Percentiles rank a stretch among this genome's conserved stretches.
phyloP scores from a whole-genome alignment of 2,329 filamentous ascomycete species.

The Venturia aucupariae region DNA sequence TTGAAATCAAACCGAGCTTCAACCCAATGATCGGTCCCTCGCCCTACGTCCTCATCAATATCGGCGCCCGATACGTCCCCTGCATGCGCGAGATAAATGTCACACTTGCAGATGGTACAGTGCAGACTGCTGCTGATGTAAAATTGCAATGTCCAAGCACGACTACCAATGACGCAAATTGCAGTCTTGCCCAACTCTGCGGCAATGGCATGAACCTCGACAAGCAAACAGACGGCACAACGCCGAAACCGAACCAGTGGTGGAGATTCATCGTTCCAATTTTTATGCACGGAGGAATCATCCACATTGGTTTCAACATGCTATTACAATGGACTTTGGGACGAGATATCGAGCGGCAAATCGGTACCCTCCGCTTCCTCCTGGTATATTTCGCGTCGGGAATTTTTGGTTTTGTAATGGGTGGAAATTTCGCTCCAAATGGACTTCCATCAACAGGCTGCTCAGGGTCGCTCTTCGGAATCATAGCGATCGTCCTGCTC shows the following conservation, averaged over 20 bases:
- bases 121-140: background rate
- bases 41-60: slow-evolving; percentile 83
- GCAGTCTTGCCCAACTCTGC: slow-evolving; percentile 70
- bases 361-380: slow-evolving; percentile 79
- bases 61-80: slow-evolving; percentile 85
- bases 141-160: slow-evolving; percentile 72
- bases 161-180: slow-evolving; percentile 49
- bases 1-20: slow-evolving; percentile 73
- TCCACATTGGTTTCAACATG: slow-evolving; percentile 95
- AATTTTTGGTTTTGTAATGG: slow-evolving; percentile 92
- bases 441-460: slow-evolving; percentile 75
- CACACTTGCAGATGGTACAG: slow-evolving; percentile 39
- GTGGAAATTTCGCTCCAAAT: slow-evolving; percentile 82
- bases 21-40: slow-evolving; percentile 98
- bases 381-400: slow-evolving; percentile 84
- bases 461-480: slow-evolving; percentile 82
- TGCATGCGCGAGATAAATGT: slow-evolving; percentile 82
- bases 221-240: slow-evolving; percentile 43
- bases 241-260: slow-evolving; percentile 81
- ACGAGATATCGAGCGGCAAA: slow-evolving; percentile 83
- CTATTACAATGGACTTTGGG: slow-evolving; percentile 83
- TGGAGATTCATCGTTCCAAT: slow-evolving; percentile 93
- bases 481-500: slow-evolving; percentile 78
- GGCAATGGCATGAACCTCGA: slow-evolving; percentile 58
- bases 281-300: slow-evolving; percentile 85